Conservation (phyloP, 1,139 yeast genomes). For the Geotrichum fermentans region DNA sequence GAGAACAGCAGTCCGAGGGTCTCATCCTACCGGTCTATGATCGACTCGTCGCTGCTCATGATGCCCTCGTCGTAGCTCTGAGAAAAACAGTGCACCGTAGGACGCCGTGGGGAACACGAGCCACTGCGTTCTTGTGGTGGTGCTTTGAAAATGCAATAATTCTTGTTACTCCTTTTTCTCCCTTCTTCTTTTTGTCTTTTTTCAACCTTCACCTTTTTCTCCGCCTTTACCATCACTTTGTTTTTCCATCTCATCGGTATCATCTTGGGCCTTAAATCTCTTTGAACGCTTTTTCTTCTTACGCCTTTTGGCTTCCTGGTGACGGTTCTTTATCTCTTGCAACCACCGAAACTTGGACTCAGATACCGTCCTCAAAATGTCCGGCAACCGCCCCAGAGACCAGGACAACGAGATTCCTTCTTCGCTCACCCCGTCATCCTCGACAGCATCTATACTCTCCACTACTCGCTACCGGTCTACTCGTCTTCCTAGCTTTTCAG, state of each 20-base stretch:
- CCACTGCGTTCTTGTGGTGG: too few species aligned
- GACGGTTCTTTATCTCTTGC: neutral
- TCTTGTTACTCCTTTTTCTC: conserved; percentile 1
- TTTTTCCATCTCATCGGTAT: neutral
- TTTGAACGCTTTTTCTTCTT: neutral
- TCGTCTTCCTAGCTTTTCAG: neutral
- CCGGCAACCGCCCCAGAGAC: neutral
- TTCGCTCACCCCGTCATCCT: neutral
- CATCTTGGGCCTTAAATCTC: neutral
- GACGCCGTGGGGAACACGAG: too few species aligned
- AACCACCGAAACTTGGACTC: neutral
- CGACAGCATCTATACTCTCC: neutral
- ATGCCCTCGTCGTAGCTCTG: too few species aligned
- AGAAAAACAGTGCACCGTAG: too few species aligned
- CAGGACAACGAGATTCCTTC: neutral
- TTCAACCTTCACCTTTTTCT: neutral
- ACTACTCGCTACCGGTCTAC: neutral
- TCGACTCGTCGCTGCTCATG: too few species aligned
- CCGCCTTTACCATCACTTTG: neutral
- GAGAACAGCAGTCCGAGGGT: too few species aligned
- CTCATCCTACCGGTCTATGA: too few species aligned
- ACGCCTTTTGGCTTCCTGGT: neutral
- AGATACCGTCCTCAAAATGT: neutral
- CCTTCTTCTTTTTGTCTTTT: too few species aligned
- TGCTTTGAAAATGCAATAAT: neutral